Evolutionary conservation across 257 asterid genomes (phyloP).

Genomic region (Anisodus tanguticus): DNA sequence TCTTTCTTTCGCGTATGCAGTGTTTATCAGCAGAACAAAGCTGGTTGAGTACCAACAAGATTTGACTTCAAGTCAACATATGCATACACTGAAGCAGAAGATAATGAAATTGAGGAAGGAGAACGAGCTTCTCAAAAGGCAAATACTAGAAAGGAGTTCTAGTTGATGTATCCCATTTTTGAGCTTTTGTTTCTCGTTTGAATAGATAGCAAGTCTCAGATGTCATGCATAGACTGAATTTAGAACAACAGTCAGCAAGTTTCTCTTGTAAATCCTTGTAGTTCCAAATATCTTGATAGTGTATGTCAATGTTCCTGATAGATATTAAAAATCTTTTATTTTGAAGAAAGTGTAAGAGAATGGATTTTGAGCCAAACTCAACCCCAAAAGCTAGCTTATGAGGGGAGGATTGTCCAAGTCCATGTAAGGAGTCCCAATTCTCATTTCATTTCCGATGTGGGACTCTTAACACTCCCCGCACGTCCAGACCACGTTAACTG

Average conservation of each 20-base stretch:
- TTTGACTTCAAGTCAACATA: constrained; percentile 42
- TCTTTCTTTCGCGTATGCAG: constrained; percentile 30
- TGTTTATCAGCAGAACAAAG: constrained; percentile 43
- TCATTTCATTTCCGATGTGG: no score
- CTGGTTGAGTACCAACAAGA: constrained; percentile 45
- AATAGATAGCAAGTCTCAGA: background rate
- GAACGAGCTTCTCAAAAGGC: constrained; percentile 48
- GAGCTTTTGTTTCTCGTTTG: background rate
- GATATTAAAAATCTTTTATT: background rate
- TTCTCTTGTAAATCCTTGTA: background rate
- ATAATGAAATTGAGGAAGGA: constrained; percentile 53
- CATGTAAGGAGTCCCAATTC: no score
- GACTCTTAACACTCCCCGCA: no score
- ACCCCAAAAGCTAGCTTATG: no score
- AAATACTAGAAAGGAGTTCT: constrained; percentile 26
- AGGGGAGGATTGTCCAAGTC: no score
- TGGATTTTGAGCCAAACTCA: no score
- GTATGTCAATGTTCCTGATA: background rate
- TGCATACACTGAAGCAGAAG: constrained; percentile 51
- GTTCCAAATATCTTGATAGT: background rate
- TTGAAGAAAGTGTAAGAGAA: no score
- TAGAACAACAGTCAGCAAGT: background rate
- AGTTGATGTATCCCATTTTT: background rate
- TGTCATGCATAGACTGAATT: background rate
- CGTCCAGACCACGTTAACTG: no score